Evolutionary conservation across 2,329 filamentous ascomycete genomes (phyloP), one percentile per base, ranked within the genome.

Genomic region (Penicillium psychrosexuale): DNA sequence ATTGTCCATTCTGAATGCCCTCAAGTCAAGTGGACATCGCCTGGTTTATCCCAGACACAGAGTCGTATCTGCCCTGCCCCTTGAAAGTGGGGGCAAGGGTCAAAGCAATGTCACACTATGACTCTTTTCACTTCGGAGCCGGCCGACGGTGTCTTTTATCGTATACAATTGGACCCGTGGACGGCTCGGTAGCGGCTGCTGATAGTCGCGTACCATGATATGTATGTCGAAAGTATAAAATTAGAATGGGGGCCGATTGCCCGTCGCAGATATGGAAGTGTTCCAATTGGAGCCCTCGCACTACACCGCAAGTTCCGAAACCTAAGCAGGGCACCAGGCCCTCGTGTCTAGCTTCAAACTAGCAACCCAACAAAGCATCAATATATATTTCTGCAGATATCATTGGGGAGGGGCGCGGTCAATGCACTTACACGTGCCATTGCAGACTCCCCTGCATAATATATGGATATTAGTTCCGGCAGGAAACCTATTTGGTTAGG

Each of bases 391-490:
- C 27, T 47, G 33, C 34, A 37, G n/a, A 11, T n/a, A 28, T 40
- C 15, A 42, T 42, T 42, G 28, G 47, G 47, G 19, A 2, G 19
- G 13, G 7, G 8, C 8, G n/a, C 24, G 43, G 42, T 52, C 40
- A 19, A 38, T 47, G 50, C 43, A 24, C 30, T 30, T 36, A 30
- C 38, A 44, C 48, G 48, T 45, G 48, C 31, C 4, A 30, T 30
- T 44, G 15, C 31, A 15, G 13, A 4, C 22, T 19, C 43, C 50
- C 44, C 44, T 53, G 50, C 50, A 48, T 47, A 17, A 8, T 27
- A 8, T 17, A 27, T 38, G 50, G 50, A 53, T 22, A 40, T 40
- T 48, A 42, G 22, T 53, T 48, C 50, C 50, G 50, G 50, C 34
- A 48, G 36, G 11, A 33, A 33, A 40, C 34, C 39, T 24, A n/a